A percentile compares a stretch with the other conserved stretches of the same genome.
Evolutionary conservation across 148 eudicot species (phyloP).

Genomic region (Pharnaceum exiguum): DNA sequence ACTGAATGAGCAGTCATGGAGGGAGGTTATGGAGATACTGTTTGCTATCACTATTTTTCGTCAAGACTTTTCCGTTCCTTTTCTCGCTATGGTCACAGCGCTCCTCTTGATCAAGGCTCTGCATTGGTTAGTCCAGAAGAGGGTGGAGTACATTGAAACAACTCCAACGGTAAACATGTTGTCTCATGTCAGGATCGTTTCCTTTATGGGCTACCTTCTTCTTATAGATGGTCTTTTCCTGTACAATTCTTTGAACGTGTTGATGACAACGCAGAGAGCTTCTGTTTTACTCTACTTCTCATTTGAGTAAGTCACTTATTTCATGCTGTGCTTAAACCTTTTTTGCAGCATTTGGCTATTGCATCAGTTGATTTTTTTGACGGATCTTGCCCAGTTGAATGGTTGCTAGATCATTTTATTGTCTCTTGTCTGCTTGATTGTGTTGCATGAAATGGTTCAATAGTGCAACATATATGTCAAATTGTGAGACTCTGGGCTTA

Average conservation of each 20-base stretch:
- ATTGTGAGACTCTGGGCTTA: neutral
- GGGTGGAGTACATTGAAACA: conserved; percentile 95
- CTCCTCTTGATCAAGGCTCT: conserved; percentile 84
- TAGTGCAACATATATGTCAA: too few species aligned
- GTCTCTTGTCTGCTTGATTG: too few species aligned
- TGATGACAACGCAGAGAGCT: conserved; percentile 82
- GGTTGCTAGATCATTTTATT: too few species aligned
- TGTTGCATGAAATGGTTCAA: too few species aligned
- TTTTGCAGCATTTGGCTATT: neutral
- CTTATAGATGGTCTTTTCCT: conserved; percentile 69
- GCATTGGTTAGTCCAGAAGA: conserved; percentile 99
- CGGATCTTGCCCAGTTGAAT: too few species aligned
- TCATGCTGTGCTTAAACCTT: neutral
- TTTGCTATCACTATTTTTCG: conserved; percentile 95
- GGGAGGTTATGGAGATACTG: conserved; percentile 97
- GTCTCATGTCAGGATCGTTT: conserved; percentile 83
- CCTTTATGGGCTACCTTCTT: conserved; percentile 88
- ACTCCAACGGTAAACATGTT: conserved; percentile 78
- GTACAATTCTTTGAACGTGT: conserved; percentile 54
- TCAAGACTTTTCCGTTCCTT: conserved; percentile 89
- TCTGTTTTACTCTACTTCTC: conserved; percentile 94
- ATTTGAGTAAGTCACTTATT: conserved; percentile 67
- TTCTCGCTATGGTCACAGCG: conserved; percentile 85
- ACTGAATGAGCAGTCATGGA: conserved; percentile 94
- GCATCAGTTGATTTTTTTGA: too few species aligned